Evolutionary conservation across 352 stramenopile genomes (phyloP).

Genomic region (Achlya hypogyna): DNA sequence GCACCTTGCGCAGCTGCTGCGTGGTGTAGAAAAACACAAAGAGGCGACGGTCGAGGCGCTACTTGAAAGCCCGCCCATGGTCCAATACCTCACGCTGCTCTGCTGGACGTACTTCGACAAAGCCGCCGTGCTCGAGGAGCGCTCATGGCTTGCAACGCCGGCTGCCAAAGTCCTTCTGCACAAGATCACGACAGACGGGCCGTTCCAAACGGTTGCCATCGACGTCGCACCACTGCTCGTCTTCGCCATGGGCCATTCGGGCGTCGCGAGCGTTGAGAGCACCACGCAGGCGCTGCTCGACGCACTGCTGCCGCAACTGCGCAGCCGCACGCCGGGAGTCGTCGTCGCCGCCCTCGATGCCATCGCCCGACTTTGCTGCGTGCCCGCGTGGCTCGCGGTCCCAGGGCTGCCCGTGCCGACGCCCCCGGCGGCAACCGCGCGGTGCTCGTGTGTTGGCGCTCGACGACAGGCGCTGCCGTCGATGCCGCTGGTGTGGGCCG

Average conservation of each 20-base stretch:
- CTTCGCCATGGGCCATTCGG: not conserved
- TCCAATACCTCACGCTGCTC: not conserved
- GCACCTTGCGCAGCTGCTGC: not conserved
- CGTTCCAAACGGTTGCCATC: not conserved
- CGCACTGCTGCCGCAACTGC: not conserved
- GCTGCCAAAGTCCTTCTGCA: not conserved
- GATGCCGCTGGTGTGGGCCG: not conserved
- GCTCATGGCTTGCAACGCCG: not conserved
- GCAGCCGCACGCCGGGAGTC: not conserved
- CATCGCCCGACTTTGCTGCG: not conserved
- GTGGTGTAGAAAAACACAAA: not conserved
- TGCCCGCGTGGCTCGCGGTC: not conserved
- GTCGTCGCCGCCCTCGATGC: not conserved
- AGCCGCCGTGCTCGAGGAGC: not conserved
- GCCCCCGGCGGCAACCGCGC: not conserved
- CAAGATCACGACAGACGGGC: not conserved
- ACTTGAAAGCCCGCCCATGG: not conserved
- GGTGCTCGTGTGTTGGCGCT: not conserved
- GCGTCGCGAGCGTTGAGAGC: not conserved
- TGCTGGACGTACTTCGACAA: constrained; percentile 2
- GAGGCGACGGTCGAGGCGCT: not conserved
- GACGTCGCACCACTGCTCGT: not conserved
- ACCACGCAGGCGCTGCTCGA: not conserved
- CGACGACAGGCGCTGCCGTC: not conserved
- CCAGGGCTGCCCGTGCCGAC: not conserved